Conservation (phyloP, 208 protist species). For the Vickermania spadyakhi region DNA sequence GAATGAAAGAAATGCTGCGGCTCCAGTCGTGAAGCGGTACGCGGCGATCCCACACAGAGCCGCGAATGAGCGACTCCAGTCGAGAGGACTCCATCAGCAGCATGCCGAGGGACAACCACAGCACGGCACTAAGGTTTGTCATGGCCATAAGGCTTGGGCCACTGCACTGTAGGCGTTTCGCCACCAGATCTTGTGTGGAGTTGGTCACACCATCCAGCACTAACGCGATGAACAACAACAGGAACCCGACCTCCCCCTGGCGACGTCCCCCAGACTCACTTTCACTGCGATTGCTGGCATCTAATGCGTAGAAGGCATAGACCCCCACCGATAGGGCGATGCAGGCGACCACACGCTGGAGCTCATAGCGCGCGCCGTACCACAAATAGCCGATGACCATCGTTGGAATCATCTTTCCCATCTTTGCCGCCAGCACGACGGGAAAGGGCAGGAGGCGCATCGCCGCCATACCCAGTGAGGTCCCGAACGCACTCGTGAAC, state of each 20-base stretch:
- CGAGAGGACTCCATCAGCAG: slow-evolving; percentile 3
- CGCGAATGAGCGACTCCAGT: neutral
- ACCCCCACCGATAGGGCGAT: slow-evolving; percentile 52
- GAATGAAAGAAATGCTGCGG: slow-evolving; percentile 33
- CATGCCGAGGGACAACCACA: slow-evolving; percentile 24
- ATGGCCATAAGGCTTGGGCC: slow-evolving; percentile 56
- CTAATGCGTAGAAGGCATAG: slow-evolving; percentile 52
- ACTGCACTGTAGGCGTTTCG: slow-evolving; percentile 42
- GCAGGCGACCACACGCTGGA: slow-evolving; percentile 40
- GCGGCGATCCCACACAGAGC: slow-evolving; percentile 1
- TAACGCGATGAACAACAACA: slow-evolving; percentile 47
- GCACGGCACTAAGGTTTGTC: slow-evolving; percentile 32
- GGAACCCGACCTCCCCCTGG: slow-evolving; percentile 22
- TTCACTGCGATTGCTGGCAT: slow-evolving; percentile 6
- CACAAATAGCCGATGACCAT: slow-evolving; percentile 70
- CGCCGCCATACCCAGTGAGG: slow-evolving; percentile 50
- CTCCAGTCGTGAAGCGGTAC: slow-evolving; percentile 51
- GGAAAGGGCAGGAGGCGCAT: slow-evolving; percentile 79
- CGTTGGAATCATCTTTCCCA: slow-evolving; percentile 83
- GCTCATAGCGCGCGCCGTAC: slow-evolving; percentile 53
- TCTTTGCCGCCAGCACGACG: slow-evolving; percentile 70
- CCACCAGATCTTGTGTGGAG: slow-evolving; percentile 75
- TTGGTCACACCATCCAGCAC: slow-evolving; percentile 76
- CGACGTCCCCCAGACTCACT: neutral
- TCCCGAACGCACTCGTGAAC: slow-evolving; percentile 63